A percentile compares a stretch with the other conserved stretches of the same genome.
Conservation (phyloP, 2,329 filamentous ascomycete species). For the Arthroderma sp. region DNA sequence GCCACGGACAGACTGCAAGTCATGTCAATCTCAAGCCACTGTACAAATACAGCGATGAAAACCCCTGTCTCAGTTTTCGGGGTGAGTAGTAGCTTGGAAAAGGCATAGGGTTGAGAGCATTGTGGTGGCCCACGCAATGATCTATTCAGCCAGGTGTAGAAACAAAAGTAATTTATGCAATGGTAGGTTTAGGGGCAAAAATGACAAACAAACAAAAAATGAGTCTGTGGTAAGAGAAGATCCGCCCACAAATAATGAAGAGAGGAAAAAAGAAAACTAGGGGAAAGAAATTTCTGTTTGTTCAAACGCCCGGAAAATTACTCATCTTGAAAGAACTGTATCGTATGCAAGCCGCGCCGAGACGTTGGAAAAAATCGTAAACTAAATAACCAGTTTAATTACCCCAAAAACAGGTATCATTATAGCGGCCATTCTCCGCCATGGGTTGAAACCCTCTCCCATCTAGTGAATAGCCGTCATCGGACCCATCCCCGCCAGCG, state of each 20-base stretch:
- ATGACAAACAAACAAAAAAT: neutral
- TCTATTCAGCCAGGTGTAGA: neutral
- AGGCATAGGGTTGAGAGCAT: neutral
- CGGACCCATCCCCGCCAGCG: constrained; percentile 11
- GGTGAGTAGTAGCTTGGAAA: neutral
- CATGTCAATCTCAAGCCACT: neutral
- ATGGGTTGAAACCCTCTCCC: constrained; percentile 11
- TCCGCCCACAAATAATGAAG: neutral
- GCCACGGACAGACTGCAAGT: neutral
- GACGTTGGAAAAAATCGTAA: neutral
- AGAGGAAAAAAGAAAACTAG: neutral
- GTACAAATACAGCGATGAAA: neutral
- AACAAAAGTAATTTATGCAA: neutral
- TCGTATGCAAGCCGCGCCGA: neutral
- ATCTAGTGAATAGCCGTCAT: constrained; percentile 13
- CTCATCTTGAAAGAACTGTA: neutral
- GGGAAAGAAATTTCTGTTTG: neutral
- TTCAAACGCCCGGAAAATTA: constrained; percentile 3
- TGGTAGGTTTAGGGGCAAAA: neutral
- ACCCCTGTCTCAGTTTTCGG: neutral
- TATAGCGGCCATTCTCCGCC: constrained; percentile 9
- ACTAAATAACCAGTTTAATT: constrained; percentile 10
- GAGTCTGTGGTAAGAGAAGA: neutral
- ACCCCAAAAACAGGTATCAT: constrained; percentile 11
- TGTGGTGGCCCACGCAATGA: neutral